Conservation (phyloP, 441 rosid species). For the Sinapis alba region DNA sequence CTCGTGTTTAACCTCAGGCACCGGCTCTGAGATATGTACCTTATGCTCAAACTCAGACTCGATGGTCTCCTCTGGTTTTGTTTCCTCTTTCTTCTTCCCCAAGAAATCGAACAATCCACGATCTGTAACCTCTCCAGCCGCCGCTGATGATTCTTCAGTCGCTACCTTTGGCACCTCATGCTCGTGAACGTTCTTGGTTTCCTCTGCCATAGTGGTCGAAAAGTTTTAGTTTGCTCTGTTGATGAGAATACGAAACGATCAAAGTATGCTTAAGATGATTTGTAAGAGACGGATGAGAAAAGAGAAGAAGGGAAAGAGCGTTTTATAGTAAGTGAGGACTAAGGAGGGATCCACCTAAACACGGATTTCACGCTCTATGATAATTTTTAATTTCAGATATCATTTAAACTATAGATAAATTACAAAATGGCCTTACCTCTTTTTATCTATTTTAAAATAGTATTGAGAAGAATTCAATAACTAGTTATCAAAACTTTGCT, state of each 20-base stretch:
- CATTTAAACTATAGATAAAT: not conserved
- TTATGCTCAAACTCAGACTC: constrained; percentile 63
- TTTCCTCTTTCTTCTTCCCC: constrained; percentile 66
- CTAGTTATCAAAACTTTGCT: not conserved
- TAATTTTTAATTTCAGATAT: not conserved
- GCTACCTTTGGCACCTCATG: constrained; percentile 28
- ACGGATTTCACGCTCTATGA: constrained; percentile 40
- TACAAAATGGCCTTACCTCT: not conserved
- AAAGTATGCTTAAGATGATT: not conserved
- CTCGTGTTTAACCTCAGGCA: constrained; percentile 28
- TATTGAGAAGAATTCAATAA: not conserved
- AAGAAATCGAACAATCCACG: constrained; percentile 82
- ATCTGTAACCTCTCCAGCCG: constrained; percentile 54
- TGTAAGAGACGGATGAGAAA: not conserved
- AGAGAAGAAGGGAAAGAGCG: not conserved
- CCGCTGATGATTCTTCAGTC: constrained; percentile 34
- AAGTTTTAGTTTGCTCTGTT: not conserved
- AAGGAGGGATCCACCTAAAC: constrained; percentile 16
- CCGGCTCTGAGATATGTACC: constrained; percentile 45
- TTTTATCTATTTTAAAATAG: not conserved
- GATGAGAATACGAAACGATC: constrained; percentile 2
- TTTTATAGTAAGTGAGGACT: constrained; percentile 28
- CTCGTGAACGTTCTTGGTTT: constrained; percentile 32
- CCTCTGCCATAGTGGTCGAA: constrained; percentile 34
- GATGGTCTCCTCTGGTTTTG: constrained; percentile 57